A percentile compares a stretch with the other conserved stretches of the same genome.
Conservation (phyloP, 805 yeast genomes). For the Zygotorulaspora sp. region DNA sequence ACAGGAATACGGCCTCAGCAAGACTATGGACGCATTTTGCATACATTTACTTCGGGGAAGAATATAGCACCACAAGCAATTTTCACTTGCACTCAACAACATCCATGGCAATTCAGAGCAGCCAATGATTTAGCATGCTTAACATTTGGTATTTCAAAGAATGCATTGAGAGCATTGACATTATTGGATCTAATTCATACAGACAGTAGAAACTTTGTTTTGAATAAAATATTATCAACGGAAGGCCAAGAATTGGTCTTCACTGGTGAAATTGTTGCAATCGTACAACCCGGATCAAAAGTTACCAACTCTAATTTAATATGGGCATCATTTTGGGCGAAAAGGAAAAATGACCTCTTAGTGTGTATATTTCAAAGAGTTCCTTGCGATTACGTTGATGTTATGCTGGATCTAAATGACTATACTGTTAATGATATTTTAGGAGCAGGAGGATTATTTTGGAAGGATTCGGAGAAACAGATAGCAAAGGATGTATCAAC, state of each 20-base stretch:
- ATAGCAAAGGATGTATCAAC: background rate
- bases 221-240: slow-evolving; percentile 45
- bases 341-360: slow-evolving; percentile 60
- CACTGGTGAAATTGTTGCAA: slow-evolving; percentile 82
- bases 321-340: slow-evolving; percentile 92
- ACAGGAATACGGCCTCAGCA: slow-evolving; percentile 17
- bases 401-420: slow-evolving; percentile 39
- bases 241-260: slow-evolving; percentile 50
- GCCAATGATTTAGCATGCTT: slow-evolving; percentile 88
- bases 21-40: slow-evolving; percentile 47
- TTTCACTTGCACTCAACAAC: slow-evolving; percentile 66
- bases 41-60: slow-evolving; percentile 64
- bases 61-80: slow-evolving; percentile 77
- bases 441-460: slow-evolving; percentile 24
- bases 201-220: slow-evolving; percentile 66
- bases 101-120: slow-evolving; percentile 78
- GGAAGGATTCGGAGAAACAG: slow-evolving; percentile 9
- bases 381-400: slow-evolving; percentile 62
- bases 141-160: slow-evolving; percentile 74
- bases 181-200: slow-evolving; percentile 75
- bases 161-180: slow-evolving; percentile 55
- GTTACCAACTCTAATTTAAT: slow-evolving; percentile 42
- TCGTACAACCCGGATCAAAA: slow-evolving; percentile 55
- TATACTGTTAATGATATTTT: slow-evolving; percentile 27
- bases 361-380: slow-evolving; percentile 87